These are phyloP conservation scores for Lichtheimia corymbifera DNA, from an alignment of 371 early-diverging fungal species.

Conservation along the genomic window DNA sequence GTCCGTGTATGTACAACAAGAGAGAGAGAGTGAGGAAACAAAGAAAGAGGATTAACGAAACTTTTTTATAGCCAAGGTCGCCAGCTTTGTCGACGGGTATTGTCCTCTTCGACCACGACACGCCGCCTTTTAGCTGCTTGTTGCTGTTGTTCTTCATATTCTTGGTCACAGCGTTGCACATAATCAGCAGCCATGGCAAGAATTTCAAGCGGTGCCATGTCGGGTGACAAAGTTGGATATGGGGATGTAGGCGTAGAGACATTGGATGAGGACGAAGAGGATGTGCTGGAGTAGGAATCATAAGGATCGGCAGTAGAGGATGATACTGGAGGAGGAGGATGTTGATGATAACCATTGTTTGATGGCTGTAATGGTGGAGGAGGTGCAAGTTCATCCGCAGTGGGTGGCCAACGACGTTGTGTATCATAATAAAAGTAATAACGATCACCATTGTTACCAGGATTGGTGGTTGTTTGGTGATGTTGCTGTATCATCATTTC, in stretches of 20 bases:
- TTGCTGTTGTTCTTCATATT: conserved; percentile 20
- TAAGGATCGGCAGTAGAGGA: conserved; percentile 5
- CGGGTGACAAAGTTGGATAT: conserved; percentile 15
- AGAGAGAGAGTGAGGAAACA: background rate
- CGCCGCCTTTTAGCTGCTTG: conserved; percentile 7
- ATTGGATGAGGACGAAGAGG: conserved; percentile 37
- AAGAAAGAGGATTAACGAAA: conserved; percentile 3
- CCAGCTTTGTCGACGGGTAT: conserved; percentile 19
- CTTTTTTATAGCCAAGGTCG: conserved; percentile 23
- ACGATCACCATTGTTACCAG: background rate
- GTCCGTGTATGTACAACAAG: background rate
- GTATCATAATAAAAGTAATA: conserved; percentile 7
- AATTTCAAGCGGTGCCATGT: conserved; percentile 47
- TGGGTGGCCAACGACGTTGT: conserved; percentile 1
- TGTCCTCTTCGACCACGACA: conserved; percentile 1
- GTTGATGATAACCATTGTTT: conserved; percentile 11
- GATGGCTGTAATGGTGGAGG: conserved; percentile 2
- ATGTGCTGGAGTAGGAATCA: conserved; percentile 14
- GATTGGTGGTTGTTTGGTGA: background rate
- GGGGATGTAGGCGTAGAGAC: conserved; percentile 29
- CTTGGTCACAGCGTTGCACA: conserved; percentile 47
- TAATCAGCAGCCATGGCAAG: conserved; percentile 53
- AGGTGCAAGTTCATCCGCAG: background rate
- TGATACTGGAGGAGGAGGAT: conserved; percentile 1
- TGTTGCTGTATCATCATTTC: conserved; percentile 6